Conservation (phyloP, 345 rosid species). For the Syzygium aromaticum region DNA sequence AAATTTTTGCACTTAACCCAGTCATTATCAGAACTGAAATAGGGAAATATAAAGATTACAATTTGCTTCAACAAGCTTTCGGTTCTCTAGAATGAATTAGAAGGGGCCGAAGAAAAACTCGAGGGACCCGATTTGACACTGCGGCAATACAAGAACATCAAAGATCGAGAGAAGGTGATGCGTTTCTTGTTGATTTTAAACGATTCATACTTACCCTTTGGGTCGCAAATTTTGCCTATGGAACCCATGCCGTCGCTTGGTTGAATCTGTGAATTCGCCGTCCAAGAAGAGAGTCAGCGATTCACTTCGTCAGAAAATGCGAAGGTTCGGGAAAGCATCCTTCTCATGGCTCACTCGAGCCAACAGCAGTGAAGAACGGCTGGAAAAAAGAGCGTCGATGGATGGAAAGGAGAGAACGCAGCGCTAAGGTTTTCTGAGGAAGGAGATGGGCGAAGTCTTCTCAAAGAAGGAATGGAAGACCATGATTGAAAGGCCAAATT, state of each 20-base stretch:
- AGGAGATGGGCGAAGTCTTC: accelerated
- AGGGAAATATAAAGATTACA: accelerated
- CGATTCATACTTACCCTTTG: background rate
- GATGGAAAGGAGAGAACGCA: background rate
- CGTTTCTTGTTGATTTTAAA: background rate
- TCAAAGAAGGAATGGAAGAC: accelerated
- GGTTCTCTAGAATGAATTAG: background rate
- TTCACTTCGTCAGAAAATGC: no score
- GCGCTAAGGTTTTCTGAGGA: background rate
- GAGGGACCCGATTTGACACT: background rate
- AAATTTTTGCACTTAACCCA: background rate
- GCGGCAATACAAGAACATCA: background rate
- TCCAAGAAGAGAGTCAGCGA: background rate
- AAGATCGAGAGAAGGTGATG: background rate
- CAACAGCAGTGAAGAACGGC: accelerated
- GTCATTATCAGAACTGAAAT: background rate
- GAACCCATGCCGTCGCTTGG: background rate
- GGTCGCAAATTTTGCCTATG: background rate
- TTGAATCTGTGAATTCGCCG: no score
- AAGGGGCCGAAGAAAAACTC: background rate
- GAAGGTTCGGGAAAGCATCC: background rate
- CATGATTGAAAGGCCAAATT: background rate
- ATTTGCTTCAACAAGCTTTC: background rate
- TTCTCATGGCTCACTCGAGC: accelerated
- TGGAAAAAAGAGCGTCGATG: accelerated